These are phyloP conservation scores for Actinomortierella ambigua DNA, from an alignment of 371 early-diverging fungal genomes.

Conservation along the genomic window DNA sequence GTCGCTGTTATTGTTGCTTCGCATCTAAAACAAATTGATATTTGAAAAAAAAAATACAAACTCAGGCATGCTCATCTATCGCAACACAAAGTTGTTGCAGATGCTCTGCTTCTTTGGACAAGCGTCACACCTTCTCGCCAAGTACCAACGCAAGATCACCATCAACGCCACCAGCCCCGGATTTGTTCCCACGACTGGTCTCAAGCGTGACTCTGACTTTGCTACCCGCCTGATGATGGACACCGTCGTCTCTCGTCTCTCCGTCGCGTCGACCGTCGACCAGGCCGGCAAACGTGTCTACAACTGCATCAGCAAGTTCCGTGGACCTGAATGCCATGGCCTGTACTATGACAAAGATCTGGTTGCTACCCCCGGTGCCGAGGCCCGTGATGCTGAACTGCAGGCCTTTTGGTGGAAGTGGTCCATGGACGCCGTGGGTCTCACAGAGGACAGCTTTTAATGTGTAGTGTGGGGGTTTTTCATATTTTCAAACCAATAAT, in stretches of 20 bases:
- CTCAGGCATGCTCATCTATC: constrained; percentile 36
- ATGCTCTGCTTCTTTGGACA: constrained; percentile 18
- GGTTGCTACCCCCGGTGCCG: constrained; percentile 23
- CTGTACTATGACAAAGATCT: constrained; percentile 17
- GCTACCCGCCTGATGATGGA: constrained; percentile 37
- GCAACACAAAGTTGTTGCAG: constrained; percentile 37
- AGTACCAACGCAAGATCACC: constrained; percentile 11
- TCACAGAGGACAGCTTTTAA: background rate
- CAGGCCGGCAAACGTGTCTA: constrained; percentile 35
- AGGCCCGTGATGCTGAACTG: constrained; percentile 25
- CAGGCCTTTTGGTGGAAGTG: constrained; percentile 46
- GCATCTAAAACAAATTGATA: no score
- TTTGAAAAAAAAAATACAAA: no score
- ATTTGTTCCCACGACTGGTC: constrained; percentile 37
- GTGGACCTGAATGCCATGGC: constrained; percentile 13
- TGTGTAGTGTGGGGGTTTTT: no score
- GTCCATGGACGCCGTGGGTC: constrained; percentile 20
- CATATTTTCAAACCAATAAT: no score
- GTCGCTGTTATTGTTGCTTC: no score
- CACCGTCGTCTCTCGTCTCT: constrained; percentile 30
- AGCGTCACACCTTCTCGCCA: constrained; percentile 14
- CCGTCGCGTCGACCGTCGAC: constrained; percentile 26
- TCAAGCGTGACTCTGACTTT: constrained; percentile 33
- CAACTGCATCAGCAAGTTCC: constrained; percentile 11
- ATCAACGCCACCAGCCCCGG: constrained; percentile 43